These are phyloP conservation scores for Trametes maxima DNA, from an alignment of 768 basidiomycete species.

Conservation along the genomic window DNA sequence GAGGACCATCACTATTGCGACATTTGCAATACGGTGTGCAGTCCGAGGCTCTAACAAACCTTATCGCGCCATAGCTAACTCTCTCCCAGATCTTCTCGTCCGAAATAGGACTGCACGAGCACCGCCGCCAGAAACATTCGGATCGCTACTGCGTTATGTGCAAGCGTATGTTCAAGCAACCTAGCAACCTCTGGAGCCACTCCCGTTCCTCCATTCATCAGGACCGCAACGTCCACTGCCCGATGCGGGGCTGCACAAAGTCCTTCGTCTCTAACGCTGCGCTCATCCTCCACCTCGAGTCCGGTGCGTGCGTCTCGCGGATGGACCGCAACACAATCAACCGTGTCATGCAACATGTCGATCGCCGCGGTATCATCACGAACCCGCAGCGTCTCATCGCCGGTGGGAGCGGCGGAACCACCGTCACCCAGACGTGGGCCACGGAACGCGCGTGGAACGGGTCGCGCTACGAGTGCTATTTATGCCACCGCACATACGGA, in stretches of 20 bases:
- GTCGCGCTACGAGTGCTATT: constrained; percentile 57
- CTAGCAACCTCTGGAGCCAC: constrained; percentile 48
- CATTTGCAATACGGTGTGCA: constrained; percentile 33
- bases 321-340: constrained; percentile 43
- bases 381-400: constrained; percentile 37
- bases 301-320: constrained; percentile 58
- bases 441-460: constrained; percentile 46
- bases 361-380: constrained; percentile 53
- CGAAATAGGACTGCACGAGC: constrained; percentile 31
- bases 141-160: constrained; percentile 48
- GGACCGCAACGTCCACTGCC: constrained; percentile 40
- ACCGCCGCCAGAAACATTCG: constrained; percentile 23
- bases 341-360: constrained; percentile 42
- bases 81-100: too few relatives aligned
- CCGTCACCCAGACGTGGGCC: constrained; percentile 27
- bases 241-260: constrained; percentile 42
- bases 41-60: background rate
- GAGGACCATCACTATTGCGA: constrained; percentile 46
- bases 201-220: constrained; percentile 54
- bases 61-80: too few relatives aligned
- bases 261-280: constrained; percentile 56
- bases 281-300: constrained; percentile 65
- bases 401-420: background rate
- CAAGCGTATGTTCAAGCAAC: constrained; percentile 46
- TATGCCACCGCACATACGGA: constrained; percentile 51